These are phyloP conservation scores for Leccinellum albellum DNA, from an alignment of 768 basidiomycete genomes.

Conservation along the genomic window DNA sequence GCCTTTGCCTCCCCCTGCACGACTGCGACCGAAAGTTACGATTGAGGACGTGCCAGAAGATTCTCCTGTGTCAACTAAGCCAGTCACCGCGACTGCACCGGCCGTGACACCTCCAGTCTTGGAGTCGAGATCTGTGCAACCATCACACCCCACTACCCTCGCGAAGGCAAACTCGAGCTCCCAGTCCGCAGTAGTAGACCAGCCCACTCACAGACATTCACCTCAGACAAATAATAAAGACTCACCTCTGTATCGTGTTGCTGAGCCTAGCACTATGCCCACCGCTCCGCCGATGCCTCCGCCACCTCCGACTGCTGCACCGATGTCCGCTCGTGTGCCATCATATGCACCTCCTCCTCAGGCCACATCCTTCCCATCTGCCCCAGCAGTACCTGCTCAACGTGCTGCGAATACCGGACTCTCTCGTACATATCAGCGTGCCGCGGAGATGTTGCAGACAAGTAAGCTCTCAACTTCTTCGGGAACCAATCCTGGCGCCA, in stretches of 20 bases:
- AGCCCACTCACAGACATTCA: slow-evolving; percentile 11
- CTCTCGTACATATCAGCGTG: slow-evolving; percentile 25
- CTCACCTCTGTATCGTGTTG: slow-evolving; percentile 5
- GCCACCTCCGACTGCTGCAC: slow-evolving; percentile 6
- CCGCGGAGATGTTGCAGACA: slow-evolving; percentile 21
- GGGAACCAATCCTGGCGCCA: not conserved
- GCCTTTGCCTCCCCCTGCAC: slow-evolving; percentile 4
- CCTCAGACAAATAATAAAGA: slow-evolving; percentile 25
- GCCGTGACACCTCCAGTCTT: slow-evolving; percentile 3
- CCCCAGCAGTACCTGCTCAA: slow-evolving; percentile 12
- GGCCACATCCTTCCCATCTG: slow-evolving; percentile 4
- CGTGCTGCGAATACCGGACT: slow-evolving; percentile 14
- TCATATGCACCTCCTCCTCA: slow-evolving; percentile 25
- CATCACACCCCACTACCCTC: slow-evolving; percentile 2
- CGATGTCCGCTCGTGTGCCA: slow-evolving; percentile 15
- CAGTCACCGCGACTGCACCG: not conserved
- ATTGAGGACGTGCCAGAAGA: slow-evolving; percentile 29
- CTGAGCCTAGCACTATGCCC: slow-evolving; percentile 4
- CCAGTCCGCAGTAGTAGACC: slow-evolving; percentile 10
- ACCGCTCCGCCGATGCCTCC: slow-evolving; percentile 19
- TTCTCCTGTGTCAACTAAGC: slow-evolving; percentile 12
- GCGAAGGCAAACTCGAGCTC: slow-evolving; percentile 1
- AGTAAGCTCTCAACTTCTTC: slow-evolving; percentile 12
- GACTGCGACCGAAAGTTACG: slow-evolving; percentile 25
- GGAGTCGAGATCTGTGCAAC: slow-evolving; percentile 8